Evolutionary conservation across 495 filamentous ascomycete genomes (phyloP).

Genomic region (Penicillium soppii): DNA sequence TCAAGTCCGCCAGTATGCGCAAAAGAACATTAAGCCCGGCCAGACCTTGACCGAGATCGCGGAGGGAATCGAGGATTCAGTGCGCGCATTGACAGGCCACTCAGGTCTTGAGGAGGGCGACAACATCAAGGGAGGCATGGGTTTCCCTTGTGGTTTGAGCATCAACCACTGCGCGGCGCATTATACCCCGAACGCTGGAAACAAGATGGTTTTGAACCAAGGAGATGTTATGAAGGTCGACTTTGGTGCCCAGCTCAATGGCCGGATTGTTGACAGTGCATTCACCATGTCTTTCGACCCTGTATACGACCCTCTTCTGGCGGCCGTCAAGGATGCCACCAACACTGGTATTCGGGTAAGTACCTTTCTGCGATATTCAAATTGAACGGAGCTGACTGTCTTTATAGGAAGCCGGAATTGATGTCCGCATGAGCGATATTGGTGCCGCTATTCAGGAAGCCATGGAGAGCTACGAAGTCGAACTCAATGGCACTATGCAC

Average conservation of each 20-base stretch:
- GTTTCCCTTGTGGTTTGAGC: slow-evolving; percentile 83
- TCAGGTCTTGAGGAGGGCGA: slow-evolving; percentile 78
- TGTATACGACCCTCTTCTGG: slow-evolving; percentile 78
- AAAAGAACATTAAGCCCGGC: slow-evolving; percentile 79
- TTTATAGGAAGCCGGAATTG: slow-evolving; percentile 57
- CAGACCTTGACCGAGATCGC: slow-evolving; percentile 78
- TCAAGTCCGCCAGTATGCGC: slow-evolving; percentile 81
- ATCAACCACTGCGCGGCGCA: slow-evolving; percentile 88
- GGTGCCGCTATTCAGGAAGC: slow-evolving; percentile 63
- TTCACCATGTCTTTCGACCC: slow-evolving; percentile 89
- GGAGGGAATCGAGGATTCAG: slow-evolving; percentile 80
- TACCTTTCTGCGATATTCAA: background rate
- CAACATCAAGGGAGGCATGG: slow-evolving; percentile 76
- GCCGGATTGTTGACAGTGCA: slow-evolving; percentile 87
- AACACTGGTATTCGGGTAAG: slow-evolving; percentile 73
- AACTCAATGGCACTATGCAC: slow-evolving; percentile 67
- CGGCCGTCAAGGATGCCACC: slow-evolving; percentile 81
- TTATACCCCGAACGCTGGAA: slow-evolving; percentile 89
- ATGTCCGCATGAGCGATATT: slow-evolving; percentile 61
- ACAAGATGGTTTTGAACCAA: slow-evolving; percentile 76
- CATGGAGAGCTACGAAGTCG: slow-evolving; percentile 67
- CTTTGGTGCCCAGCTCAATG: slow-evolving; percentile 88
- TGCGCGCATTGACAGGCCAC: slow-evolving; percentile 76
- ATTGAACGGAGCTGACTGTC: slow-evolving; percentile 20
- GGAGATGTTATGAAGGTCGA: slow-evolving; percentile 93